These are phyloP conservation scores for Rhododendron mucronatum DNA, from an alignment of 148 eudicot genomes.

Conservation along the genomic window DNA sequence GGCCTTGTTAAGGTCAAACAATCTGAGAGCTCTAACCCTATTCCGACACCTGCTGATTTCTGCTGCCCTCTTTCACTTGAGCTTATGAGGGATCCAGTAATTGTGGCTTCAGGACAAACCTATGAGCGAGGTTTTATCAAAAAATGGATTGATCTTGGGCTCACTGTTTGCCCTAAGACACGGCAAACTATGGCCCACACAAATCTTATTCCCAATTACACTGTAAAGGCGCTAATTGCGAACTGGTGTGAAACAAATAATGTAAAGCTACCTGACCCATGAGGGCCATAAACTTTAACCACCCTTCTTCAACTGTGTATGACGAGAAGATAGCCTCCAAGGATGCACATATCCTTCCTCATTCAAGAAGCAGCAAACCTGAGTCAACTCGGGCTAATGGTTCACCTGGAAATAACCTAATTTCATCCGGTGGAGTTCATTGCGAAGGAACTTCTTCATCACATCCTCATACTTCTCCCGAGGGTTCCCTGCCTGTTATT, in stretches of 20 bases:
- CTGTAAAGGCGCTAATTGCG: slow-evolving; percentile 91
- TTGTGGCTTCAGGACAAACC: slow-evolving; percentile 95
- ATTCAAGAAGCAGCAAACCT: slow-evolving; percentile 39
- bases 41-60: slow-evolving; percentile 80
- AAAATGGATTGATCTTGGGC: slow-evolving; percentile 94
- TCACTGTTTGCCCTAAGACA: slow-evolving; percentile 93
- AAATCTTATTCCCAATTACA: slow-evolving; percentile 87
- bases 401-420: slow-evolving; percentile 29
- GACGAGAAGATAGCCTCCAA: slow-evolving; percentile 34
- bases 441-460: slow-evolving; percentile 40
- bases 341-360: slow-evolving; percentile 28
- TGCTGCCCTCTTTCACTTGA: slow-evolving; percentile 95
- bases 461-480: slow-evolving; percentile 56
- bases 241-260: slow-evolving; percentile 88
- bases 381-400: slow-evolving; percentile 33
- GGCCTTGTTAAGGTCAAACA: slow-evolving; percentile 65
- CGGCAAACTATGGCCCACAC: slow-evolving; percentile 81
- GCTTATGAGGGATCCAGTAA: slow-evolving; percentile 97
- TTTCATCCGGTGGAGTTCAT: slow-evolving; percentile 39
- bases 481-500: slow-evolving; percentile 42
- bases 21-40: slow-evolving; percentile 63
- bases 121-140: slow-evolving; percentile 76
- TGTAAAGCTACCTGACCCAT: slow-evolving; percentile 75
- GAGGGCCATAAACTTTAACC: slow-evolving; percentile 46
- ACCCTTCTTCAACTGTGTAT: slow-evolving; percentile 38